Percentiles rank a stretch among this genome's conserved stretches.
phyloP scores from a whole-genome alignment of 352 stramenopile species.

The Globisporangium spinosum region DNA sequence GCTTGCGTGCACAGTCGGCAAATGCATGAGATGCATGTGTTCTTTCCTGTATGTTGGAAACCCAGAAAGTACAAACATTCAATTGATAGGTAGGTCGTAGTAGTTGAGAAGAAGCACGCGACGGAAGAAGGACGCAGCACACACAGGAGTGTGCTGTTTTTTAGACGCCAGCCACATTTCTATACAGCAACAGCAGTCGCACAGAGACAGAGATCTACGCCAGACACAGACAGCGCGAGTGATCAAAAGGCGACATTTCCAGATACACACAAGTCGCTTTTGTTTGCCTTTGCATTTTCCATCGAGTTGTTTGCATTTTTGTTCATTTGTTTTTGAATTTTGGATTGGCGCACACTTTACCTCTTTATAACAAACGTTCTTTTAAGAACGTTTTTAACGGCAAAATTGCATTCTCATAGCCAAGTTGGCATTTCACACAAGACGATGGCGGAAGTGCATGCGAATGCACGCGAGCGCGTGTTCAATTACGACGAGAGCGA shows the following conservation, averaged over 20 bases:
- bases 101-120: background rate
- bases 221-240: background rate
- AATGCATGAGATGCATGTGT: constrained; percentile 5
- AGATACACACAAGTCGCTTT: background rate
- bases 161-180: background rate
- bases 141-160: background rate
- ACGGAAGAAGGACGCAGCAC: background rate
- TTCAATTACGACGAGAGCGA: constrained; percentile 20
- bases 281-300: background rate
- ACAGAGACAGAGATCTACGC: background rate
- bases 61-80: background rate
- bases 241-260: background rate
- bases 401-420: too few relatives aligned
- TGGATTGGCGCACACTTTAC: background rate
- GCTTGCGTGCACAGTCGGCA: background rate
- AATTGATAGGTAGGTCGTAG: constrained; percentile 1
- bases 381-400: too few relatives aligned
- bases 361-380: background rate
- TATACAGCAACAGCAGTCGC: background rate
- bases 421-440: background rate
- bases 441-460: constrained; percentile 3
- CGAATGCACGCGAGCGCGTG: constrained; percentile 10
- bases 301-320: background rate
- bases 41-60: constrained; percentile 6
- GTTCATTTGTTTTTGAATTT: background rate